These are phyloP conservation scores for Andrographis paniculata DNA, from an alignment of 305 asterid species.

Conservation along the genomic window DNA sequence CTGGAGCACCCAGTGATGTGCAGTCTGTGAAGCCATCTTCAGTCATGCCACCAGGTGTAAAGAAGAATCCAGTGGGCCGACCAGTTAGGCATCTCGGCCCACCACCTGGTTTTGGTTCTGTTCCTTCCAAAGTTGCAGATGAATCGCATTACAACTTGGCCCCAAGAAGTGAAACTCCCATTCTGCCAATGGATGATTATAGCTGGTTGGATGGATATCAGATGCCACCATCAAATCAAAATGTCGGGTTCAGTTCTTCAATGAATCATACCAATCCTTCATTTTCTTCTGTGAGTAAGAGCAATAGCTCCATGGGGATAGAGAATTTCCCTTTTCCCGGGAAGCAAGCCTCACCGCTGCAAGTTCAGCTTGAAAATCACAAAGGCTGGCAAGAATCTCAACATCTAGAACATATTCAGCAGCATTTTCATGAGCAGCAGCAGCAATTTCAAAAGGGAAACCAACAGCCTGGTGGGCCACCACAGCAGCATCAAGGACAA, in stretches of 20 bases:
- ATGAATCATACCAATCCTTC: constrained; percentile 35
- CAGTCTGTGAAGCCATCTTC: constrained; percentile 35
- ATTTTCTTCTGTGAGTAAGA: constrained; percentile 31
- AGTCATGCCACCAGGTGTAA: constrained; percentile 39
- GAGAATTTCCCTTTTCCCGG: constrained; percentile 74
- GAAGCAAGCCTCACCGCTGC: constrained; percentile 46
- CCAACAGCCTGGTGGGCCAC: constrained; percentile 44
- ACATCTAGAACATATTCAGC: constrained; percentile 45
- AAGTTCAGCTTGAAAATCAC: constrained; percentile 46
- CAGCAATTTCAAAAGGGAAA: constrained; percentile 52
- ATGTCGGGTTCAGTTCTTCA: constrained; percentile 40
- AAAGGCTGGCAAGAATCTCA: constrained; percentile 44
- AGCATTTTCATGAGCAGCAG: constrained; percentile 46
- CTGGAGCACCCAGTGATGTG: constrained; percentile 34
- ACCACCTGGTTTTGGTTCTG: constrained; percentile 92
- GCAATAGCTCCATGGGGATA: constrained; percentile 38
- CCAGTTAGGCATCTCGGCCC: constrained; percentile 89
- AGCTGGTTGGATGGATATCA: constrained; percentile 84
- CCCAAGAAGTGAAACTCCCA: constrained; percentile 34
- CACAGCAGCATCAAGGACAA: constrained; percentile 73
- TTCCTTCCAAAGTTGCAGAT: constrained; percentile 53
- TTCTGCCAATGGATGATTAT: constrained; percentile 60
- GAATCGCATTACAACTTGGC: constrained; percentile 38
- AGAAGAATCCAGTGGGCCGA: constrained; percentile 82
- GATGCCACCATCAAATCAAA: constrained; percentile 45